Evolutionary conservation across 2,329 filamentous ascomycete genomes (phyloP), one percentile per base, ranked within the genome.

Genomic region (Neopestalotiopsis sp.): DNA sequence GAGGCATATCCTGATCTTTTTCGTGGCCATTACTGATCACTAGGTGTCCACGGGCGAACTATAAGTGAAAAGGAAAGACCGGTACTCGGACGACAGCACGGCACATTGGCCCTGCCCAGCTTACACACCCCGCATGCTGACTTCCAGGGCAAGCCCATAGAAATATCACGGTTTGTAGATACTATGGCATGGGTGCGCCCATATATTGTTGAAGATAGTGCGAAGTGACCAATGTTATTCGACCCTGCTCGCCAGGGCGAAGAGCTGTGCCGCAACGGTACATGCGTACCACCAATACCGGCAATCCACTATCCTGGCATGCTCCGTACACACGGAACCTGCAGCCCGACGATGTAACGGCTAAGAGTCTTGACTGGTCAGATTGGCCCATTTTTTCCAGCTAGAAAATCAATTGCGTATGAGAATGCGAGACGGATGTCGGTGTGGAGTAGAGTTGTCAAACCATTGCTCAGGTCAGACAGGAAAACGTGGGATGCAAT

Each of bases 281-380:
- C 34, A 38, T 10, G 10, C 34, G 3, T 3, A 38, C 34, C 34
- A 38, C 34, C 6, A 10, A 38, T 38, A 38, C 34, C 34, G 10
- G 34, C 10, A 10, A 10, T 6, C 34, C 34, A 38, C 34, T 38
- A 38, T 38, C 34, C 10, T 38, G 34, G 34, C 34, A 38, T 7
- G 34, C 34, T 38, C 34, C 45, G 45, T 52, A 52, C 45, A 52
- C 6, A 52, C 45, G 45, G 14, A 52, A 17, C 2, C n/a, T 52
- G 45, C 45, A 52, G 45, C 45, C n/a, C 45, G 45, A 52, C 45
- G 45, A 52, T 52, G 45, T 52, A 52, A 52, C 45, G n/a, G 45
- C 17, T 52, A 6, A 17, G 45, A 20, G 45, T 20, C 45, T 52
- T 52, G 45, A 20, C 13, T 52, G 45, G 45, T 20, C n/a, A 20